Evolutionary conservation across 768 basidiomycete species (phyloP), one percentile per base, ranked within the genome.

Genomic region (Psilocybe subaeruginosa): DNA sequence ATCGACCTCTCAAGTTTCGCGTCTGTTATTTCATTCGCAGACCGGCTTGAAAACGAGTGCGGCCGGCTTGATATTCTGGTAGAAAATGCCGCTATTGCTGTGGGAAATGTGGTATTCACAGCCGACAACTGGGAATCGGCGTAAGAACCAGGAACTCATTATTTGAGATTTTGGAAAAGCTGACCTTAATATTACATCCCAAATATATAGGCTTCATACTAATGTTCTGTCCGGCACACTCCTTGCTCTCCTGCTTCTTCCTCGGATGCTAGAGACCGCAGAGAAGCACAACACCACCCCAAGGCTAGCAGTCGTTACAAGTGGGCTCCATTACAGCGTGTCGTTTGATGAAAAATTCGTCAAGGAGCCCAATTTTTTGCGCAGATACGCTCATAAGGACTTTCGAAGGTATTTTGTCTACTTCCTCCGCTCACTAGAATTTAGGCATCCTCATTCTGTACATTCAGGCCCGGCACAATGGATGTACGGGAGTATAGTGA

Each of bases 151-250:
- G 23, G 23, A 23, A 23, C 23, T 23, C 23, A 23, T 23, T 23
- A 23, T 23, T 23, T 0, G 23, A 23, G 3, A 30, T 29, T 8
- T 3, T 29, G 3, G 46, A 23, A 23, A 23, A 23, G 23, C 23
- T 23, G 23, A 23, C 0, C 23, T 23, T 23, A 23, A 0, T 23
- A 23, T 2, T n/a, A n/a, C n/a, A 23, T 23, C 23, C 23, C 23
- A 23, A 23, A 23, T 23, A 23, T 23, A 23, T 23, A 85, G 83
- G 5, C 54, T 84, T 0, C 83, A 85, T 60, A 76, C 82, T 47
- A 85, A 85, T 65, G 61, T 75, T 63, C 66, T 86, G 4, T 72
- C 80, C 0, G 74, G 73, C 6, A 71, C 77, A 1, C 71, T 84
- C 0, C 72, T 83, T 1, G 68, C 74, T 0, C 61, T 85, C 4